Evolutionary conservation across 1,284 basidiomycete species (phyloP), one percentile per base, ranked within the genome.

Genomic region (Spongispora temasekensis): DNA sequence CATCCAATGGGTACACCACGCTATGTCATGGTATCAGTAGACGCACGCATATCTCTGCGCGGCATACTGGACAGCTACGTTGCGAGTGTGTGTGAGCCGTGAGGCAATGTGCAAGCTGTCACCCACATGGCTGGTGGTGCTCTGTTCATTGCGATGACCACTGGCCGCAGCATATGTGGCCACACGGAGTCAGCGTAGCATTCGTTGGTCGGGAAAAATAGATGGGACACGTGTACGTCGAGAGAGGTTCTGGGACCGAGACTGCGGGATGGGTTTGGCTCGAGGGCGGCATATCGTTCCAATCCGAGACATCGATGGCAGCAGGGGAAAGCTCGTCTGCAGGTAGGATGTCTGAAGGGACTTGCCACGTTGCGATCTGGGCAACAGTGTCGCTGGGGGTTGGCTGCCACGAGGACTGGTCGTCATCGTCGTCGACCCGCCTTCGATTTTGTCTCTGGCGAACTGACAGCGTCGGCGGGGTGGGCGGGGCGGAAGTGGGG

Each of bases 1-100:
- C 87, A 78, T 99, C 97, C 60, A 99, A 80, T 28, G 97, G 97
- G 76, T 99, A 99, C 23, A 98, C 94, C 61, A 94, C 84, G 52
- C 94, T 95, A 68, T 5, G 54, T n/a, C 21, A 51, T 5, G n/a
- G 50, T 8, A 32, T 67, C n/a, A 72, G 61, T n/a, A 48, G 19
- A 86, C 94, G 78, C 74, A 97, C 94, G 95, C 94, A 68, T 60
- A 89, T 83, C 31, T 73, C 69, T 3, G 85, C 85, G 30, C 87
- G 81, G 68, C 88, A 89, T 5, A 88, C 86, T 2, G 88, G 88
- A 69, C 87, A 89, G 65, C 84, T 83, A 2, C 8, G 31, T 23
- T 8, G 31, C 19, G 23, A 44, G 30, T 44, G 52, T 34, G 55
- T 30, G 57, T 58, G n/a, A 32, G 30, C 8, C 6, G 27, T 17